Percentiles rank a stretch among this genome's conserved stretches.
Evolutionary conservation across 2,329 filamentous ascomycete species (phyloP).

Genomic region (Fusarium sp.): DNA sequence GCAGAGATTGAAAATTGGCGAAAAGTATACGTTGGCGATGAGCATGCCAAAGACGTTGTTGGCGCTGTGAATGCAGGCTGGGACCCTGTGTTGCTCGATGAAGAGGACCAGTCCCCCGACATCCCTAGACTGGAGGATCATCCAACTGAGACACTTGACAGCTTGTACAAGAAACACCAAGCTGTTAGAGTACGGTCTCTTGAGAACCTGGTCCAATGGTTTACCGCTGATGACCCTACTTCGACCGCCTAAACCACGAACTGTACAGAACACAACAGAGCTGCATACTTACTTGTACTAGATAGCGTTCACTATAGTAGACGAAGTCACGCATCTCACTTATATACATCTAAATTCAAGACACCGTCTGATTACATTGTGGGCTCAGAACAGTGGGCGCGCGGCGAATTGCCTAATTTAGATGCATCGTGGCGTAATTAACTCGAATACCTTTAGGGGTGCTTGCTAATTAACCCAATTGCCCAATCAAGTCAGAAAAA

Average conservation of each 20-base stretch:
- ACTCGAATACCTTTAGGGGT: too few species aligned
- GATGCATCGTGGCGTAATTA: too few species aligned
- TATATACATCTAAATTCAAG: too few species aligned
- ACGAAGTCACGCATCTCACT: too few species aligned
- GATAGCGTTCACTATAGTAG: too few species aligned
- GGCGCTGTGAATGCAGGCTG: conserved; percentile 34
- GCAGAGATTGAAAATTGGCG: conserved; percentile 11
- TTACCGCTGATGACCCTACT: neutral
- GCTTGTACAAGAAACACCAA: conserved; percentile 4
- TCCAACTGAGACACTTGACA: neutral
- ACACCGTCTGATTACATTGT: too few species aligned
- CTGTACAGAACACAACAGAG: neutral
- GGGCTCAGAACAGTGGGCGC: too few species aligned
- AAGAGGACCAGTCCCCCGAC: conserved; percentile 10
- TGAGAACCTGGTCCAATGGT: conserved; percentile 23
- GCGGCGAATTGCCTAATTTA: too few species aligned
- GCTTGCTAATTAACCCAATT: neutral
- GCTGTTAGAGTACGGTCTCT: conserved; percentile 30
- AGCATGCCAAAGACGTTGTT: conserved; percentile 38
- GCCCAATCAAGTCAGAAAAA: conserved; percentile 4
- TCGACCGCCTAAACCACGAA: neutral
- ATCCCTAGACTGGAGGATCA: conserved; percentile 25
- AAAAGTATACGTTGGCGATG: conserved; percentile 41
- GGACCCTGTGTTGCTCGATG: conserved; percentile 34
- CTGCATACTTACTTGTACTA: neutral